Percentiles rank a stretch among this genome's conserved stretches.
Conservation (phyloP, 208 protist genomes). For the Crithidia acanthocephali region DNA sequence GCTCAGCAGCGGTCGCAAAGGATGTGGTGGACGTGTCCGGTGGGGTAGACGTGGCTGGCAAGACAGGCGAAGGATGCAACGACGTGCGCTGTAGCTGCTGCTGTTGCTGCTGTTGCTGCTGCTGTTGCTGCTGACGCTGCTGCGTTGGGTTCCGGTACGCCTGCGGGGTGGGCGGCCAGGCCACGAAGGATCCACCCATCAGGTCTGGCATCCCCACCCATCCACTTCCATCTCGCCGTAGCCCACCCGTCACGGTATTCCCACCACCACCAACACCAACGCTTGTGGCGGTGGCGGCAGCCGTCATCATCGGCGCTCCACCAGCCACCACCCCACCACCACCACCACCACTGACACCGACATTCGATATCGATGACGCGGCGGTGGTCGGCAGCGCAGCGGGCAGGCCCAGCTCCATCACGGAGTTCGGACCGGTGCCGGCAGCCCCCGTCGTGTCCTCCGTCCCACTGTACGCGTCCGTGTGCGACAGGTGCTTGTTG, state of each 20-base stretch:
- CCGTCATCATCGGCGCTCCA: too few relatives aligned
- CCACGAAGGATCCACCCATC: neutral
- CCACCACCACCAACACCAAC: neutral
- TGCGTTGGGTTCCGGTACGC: neutral
- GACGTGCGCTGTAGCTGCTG: neutral
- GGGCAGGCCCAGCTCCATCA: neutral
- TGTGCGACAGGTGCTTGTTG: slow-evolving; percentile 23
- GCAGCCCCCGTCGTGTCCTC: neutral
- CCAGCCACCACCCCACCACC: too few relatives aligned
- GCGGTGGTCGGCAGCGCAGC: neutral
- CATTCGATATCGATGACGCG: neutral
- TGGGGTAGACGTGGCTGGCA: neutral
- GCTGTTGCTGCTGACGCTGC: neutral
- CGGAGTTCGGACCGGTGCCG: neutral
- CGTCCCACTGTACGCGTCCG: neutral
- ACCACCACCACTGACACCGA: neutral
- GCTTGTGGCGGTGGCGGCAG: too few relatives aligned
- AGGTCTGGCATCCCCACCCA: slow-evolving; percentile 7
- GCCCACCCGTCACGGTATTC: neutral
- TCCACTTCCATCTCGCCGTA: slow-evolving; percentile 9
- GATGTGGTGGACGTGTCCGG: neutral
- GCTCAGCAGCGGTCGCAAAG: neutral
- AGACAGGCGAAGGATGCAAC: neutral
- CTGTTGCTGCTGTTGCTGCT: too few relatives aligned
- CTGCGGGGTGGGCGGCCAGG: slow-evolving; percentile 2